A percentile compares a stretch with the other conserved stretches of the same genome.
Conservation (phyloP, 768 basidiomycete genomes). For the Sarcomyxa edulis region DNA sequence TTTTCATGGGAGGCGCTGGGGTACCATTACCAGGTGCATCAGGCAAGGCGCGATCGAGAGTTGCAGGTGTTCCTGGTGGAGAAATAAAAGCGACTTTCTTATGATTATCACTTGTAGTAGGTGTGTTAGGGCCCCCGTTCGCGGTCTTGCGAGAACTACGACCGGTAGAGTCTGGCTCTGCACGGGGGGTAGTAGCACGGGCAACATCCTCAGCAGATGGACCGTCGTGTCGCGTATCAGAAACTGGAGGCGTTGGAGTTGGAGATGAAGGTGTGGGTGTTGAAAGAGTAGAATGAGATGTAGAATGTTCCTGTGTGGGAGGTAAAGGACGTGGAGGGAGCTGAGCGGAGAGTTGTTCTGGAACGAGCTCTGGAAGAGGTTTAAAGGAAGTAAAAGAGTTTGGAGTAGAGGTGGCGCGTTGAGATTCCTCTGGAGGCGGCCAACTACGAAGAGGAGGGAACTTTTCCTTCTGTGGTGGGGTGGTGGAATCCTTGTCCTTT, state of each 20-base stretch:
- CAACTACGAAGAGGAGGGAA: constrained; percentile 69
- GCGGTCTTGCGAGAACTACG: constrained; percentile 31
- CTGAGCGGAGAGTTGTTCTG: constrained; percentile 27
- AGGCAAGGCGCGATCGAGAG: constrained; percentile 48
- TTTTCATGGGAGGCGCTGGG: constrained; percentile 44
- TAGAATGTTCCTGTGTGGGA: constrained; percentile 18
- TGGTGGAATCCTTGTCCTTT: constrained; percentile 45
- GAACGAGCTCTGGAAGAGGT: constrained; percentile 65
- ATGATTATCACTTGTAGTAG: constrained; percentile 40
- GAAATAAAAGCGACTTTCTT: constrained; percentile 90
- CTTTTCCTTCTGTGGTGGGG: constrained; percentile 45
- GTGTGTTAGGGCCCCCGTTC: constrained; percentile 20
- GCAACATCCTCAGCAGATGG: constrained; percentile 7
- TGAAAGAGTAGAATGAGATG: constrained; percentile 27
- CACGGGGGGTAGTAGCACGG: constrained; percentile 14
- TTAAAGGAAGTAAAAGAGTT: constrained; percentile 51
- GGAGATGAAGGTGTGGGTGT: constrained; percentile 22
- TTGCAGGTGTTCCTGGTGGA: constrained; percentile 65
- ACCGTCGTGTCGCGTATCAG: constrained; percentile 26
- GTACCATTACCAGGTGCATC: constrained; percentile 32
- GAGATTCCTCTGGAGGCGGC: constrained; percentile 60
- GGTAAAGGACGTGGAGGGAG: constrained; percentile 25
- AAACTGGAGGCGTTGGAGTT: constrained; percentile 20
- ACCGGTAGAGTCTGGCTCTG: constrained; percentile 22
- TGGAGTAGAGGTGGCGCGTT: constrained; percentile 34